Conservation (phyloP, 1,139 yeast genomes). For the Trichomonascaceae sp. region DNA sequence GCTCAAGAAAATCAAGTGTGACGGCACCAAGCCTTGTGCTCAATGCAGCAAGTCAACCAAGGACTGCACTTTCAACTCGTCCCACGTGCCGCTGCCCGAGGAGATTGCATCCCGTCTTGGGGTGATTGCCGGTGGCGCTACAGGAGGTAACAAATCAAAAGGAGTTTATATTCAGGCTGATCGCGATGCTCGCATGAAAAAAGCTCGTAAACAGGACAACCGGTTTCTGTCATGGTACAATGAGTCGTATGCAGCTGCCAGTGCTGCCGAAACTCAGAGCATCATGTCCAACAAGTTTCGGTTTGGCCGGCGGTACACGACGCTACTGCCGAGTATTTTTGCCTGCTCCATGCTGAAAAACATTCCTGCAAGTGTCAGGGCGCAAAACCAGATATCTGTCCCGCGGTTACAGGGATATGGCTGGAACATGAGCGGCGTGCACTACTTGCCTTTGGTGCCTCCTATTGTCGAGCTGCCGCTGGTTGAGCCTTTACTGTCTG, state of each 20-base stretch:
- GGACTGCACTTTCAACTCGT: conserved; percentile 31
- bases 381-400: conserved; percentile 26
- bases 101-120: too few relatives aligned
- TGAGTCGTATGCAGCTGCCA: too few relatives aligned
- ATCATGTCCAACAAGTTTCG: conserved; percentile 39
- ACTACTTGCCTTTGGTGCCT: conserved; percentile 30
- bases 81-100: too few relatives aligned
- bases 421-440: conserved; percentile 53
- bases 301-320: conserved; percentile 38
- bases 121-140: too few relatives aligned
- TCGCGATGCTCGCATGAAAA: too few relatives aligned
- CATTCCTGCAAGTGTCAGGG: not conserved
- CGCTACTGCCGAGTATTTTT: conserved; percentile 34
- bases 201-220: too few relatives aligned
- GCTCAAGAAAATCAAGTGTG: conserved; percentile 47
- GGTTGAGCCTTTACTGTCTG: conserved; percentile 5
- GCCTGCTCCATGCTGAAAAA: conserved; percentile 29
- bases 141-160: too few relatives aligned
- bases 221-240: too few relatives aligned
- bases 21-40: conserved; percentile 43
- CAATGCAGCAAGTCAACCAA: conserved; percentile 35
- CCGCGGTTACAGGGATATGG: conserved; percentile 53
- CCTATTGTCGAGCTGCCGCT: conserved; percentile 1
- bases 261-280: too few relatives aligned
- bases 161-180: too few relatives aligned